Percentiles rank a stretch among this genome's conserved stretches.
phyloP scores from a whole-genome alignment of 257 asterid species.

The Plantago major region DNA sequence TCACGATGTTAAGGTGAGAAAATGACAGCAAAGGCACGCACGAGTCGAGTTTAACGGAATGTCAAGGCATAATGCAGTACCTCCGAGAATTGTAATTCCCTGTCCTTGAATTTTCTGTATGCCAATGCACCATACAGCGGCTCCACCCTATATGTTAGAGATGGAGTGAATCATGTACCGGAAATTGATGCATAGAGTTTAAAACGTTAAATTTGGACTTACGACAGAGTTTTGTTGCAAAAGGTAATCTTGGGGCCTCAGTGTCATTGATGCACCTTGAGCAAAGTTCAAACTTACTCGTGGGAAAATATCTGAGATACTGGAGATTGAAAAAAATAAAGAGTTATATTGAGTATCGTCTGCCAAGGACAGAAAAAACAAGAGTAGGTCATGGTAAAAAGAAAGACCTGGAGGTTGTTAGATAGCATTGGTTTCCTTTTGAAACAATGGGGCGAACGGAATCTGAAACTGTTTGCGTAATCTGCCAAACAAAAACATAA shows the following conservation, averaged over 20 bases:
- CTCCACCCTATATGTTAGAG: constrained; percentile 55
- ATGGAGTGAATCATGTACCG: not conserved
- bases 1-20: not conserved
- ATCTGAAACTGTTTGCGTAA: constrained; percentile 53
- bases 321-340: constrained; percentile 22
- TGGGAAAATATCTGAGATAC: constrained; percentile 73
- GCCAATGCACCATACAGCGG: constrained; percentile 96
- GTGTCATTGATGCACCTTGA: constrained; percentile 81
- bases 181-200: not conserved
- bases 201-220: constrained; percentile 30
- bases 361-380: constrained; percentile 11
- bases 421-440: constrained; percentile 76
- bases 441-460: constrained; percentile 52
- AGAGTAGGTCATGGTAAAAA: constrained; percentile 5
- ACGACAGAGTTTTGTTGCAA: constrained; percentile 87
- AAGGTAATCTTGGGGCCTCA: constrained; percentile 87
- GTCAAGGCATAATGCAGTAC: constrained; percentile 27
- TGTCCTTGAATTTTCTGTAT: constrained; percentile 78
- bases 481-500: constrained; percentile 36
- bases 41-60: not conserved
- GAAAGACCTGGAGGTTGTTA: constrained; percentile 72
- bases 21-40: not conserved
- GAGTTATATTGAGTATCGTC: not conserved
- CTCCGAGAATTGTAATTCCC: constrained; percentile 88
- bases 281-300: constrained; percentile 71